A percentile compares a stretch with the other conserved stretches of the same genome.
Evolutionary conservation across 352 stramenopile species (phyloP).

Genomic region (Phytophthora europaea): DNA sequence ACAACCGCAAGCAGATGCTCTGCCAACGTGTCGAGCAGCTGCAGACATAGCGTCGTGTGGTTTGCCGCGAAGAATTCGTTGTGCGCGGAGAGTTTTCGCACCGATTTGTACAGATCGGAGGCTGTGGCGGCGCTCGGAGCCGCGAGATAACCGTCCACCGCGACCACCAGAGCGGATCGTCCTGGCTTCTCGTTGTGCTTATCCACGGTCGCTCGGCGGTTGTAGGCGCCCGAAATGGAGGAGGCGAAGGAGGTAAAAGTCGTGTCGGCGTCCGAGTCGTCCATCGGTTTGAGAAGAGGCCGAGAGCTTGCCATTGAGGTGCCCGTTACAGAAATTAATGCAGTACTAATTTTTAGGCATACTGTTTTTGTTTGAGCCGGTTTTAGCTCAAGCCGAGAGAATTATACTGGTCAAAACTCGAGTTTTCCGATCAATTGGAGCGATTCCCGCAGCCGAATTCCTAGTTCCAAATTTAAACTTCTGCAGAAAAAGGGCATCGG

Average conservation of each 20-base stretch:
- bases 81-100: conserved; percentile 49
- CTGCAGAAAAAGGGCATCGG: too few species aligned
- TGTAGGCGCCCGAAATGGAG: conserved; percentile 21
- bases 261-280: conserved; percentile 53
- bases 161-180: conserved; percentile 45
- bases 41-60: conserved; percentile 54
- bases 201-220: conserved; percentile 16
- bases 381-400: too few species aligned
- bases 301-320: too few species aligned
- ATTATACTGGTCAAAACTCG: too few species aligned
- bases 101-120: conserved; percentile 53
- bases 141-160: conserved; percentile 52
- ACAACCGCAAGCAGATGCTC: conserved; percentile 55
- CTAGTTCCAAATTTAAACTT: too few species aligned
- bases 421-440: too few species aligned
- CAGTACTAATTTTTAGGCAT: too few species aligned
- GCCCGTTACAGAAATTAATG: too few species aligned
- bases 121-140: conserved; percentile 42
- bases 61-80: conserved; percentile 57
- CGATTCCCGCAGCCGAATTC: too few species aligned
- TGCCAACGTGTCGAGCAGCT: conserved; percentile 68
- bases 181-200: conserved; percentile 32
- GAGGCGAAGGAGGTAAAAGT: conserved; percentile 51
- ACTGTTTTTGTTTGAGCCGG: background rate
- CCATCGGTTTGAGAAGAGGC: conserved; percentile 58